phyloP scores from a whole-genome alignment of 1,284 basidiomycete genomes.

The Microbotryum saponariae region DNA sequence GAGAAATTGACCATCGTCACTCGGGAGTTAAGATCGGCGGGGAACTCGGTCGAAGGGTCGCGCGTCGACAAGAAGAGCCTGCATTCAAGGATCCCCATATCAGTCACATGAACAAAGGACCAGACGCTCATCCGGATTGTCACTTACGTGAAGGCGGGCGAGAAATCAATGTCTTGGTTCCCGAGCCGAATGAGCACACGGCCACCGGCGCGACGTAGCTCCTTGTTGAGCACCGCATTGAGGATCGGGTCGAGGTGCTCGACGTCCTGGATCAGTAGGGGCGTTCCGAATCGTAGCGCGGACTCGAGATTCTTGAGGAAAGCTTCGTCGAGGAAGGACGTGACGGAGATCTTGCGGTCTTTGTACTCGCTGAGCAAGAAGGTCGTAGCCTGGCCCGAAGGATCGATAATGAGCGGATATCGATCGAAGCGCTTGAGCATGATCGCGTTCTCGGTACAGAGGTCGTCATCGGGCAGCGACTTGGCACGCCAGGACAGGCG shows the following conservation, averaged over 20 bases:
- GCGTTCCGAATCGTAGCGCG: slow-evolving; percentile 97
- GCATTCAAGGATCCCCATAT: neutral
- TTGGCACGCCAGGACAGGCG: slow-evolving; percentile 93
- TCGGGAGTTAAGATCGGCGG: slow-evolving; percentile 95
- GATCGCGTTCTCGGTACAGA: slow-evolving; percentile 97
- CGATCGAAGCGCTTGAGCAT: slow-evolving; percentile 98
- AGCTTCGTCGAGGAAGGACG: slow-evolving; percentile 96
- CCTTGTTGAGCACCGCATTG: slow-evolving; percentile 94
- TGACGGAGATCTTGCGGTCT: slow-evolving; percentile 93
- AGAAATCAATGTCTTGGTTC: slow-evolving; percentile 99
- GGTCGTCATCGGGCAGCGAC: slow-evolving; percentile 84
- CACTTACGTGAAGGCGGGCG: slow-evolving; percentile 75
- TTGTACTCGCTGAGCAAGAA: slow-evolving; percentile 93
- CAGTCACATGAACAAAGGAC: neutral
- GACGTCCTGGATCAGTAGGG: slow-evolving; percentile 93
- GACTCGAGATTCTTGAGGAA: slow-evolving; percentile 98
- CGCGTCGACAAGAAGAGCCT: slow-evolving; percentile 93
- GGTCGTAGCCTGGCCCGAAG: slow-evolving; percentile 93
- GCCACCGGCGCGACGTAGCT: slow-evolving; percentile 78
- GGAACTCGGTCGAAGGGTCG: slow-evolving; percentile 94
- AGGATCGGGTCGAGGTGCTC: slow-evolving; percentile 97
- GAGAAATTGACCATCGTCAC: slow-evolving; percentile 99
- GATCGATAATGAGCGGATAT: slow-evolving; percentile 96
- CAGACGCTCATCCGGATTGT: too few species aligned
- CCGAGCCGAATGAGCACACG: slow-evolving; percentile 95